Percentiles rank a stretch among this genome's conserved stretches.
Conservation (phyloP, 768 basidiomycete species). For the Cantharellus cinnabarinus region DNA sequence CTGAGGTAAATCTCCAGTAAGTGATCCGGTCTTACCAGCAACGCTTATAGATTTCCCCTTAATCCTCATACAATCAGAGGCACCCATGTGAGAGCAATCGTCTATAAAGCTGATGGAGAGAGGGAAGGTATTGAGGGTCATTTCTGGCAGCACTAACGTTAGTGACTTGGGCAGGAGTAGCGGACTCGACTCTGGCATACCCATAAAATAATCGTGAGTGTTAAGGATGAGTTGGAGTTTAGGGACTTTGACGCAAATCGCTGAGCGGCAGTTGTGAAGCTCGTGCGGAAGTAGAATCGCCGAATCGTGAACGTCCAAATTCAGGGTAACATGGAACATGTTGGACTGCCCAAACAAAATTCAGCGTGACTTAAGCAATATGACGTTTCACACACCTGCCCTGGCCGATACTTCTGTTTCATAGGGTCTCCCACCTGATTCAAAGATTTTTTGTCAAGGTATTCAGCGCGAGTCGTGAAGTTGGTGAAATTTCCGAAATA, state of each 20-base stretch:
- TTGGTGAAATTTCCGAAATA: conserved; percentile 90
- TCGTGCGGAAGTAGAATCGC: conserved; percentile 38
- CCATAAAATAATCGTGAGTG: conserved; percentile 77
- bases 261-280: conserved; percentile 18
- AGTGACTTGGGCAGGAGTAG: not conserved
- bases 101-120: conserved; percentile 31
- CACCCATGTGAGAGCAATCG: conserved; percentile 15
- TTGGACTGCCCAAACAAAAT: conserved; percentile 38
- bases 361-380: not conserved
- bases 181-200: conserved; percentile 20
- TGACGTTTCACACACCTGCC: conserved; percentile 29
- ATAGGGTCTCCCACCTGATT: conserved; percentile 63
- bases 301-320: conserved; percentile 30
- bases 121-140: conserved; percentile 53
- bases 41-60: not conserved
- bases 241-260: conserved; percentile 35
- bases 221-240: conserved; percentile 57
- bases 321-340: conserved; percentile 53
- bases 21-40: not conserved
- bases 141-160: conserved; percentile 27
- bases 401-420: conserved; percentile 54
- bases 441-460: conserved; percentile 43
- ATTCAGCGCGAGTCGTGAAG: conserved; percentile 75
- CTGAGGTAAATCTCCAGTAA: not conserved
- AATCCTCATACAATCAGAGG: not conserved